Conservation (phyloP, 2,329 filamentous ascomycete species). For the Clonostachys byssicola region DNA sequence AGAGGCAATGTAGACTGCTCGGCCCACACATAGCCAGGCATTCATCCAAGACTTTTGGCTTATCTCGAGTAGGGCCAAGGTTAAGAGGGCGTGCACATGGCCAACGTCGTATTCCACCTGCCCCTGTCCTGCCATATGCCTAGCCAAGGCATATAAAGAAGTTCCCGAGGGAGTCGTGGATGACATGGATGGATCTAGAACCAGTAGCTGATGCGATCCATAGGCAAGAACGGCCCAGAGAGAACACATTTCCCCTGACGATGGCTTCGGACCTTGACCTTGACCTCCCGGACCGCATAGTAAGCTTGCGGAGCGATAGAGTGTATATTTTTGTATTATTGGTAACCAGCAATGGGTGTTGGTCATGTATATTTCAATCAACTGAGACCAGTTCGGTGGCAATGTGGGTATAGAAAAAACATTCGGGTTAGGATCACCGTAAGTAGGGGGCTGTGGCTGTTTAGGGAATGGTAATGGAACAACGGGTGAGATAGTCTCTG, state of each 20-base stretch:
- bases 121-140: background rate
- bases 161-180: too few species aligned
- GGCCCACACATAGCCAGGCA: conserved; percentile 4
- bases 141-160: too few species aligned
- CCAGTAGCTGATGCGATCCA: background rate
- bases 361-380: background rate
- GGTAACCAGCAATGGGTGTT: background rate
- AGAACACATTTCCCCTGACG: background rate
- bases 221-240: conserved; percentile 5
- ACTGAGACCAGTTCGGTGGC: background rate
- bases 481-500: too few species aligned
- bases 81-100: conserved; percentile 1
- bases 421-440: too few species aligned
- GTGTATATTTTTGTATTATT: conserved; percentile 5
- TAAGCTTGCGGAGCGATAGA: conserved; percentile 1
- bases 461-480: too few species aligned
- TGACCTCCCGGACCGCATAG: background rate
- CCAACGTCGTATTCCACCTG: background rate
- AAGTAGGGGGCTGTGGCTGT: too few species aligned
- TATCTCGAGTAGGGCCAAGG: conserved; percentile 1
- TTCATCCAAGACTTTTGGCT: background rate
- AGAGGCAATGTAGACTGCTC: conserved; percentile 1
- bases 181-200: too few species aligned
- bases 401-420: background rate
- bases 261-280: background rate